phyloP scores from a whole-genome alignment of 495 filamentous ascomycete genomes.

The Oidiodendron maius region DNA sequence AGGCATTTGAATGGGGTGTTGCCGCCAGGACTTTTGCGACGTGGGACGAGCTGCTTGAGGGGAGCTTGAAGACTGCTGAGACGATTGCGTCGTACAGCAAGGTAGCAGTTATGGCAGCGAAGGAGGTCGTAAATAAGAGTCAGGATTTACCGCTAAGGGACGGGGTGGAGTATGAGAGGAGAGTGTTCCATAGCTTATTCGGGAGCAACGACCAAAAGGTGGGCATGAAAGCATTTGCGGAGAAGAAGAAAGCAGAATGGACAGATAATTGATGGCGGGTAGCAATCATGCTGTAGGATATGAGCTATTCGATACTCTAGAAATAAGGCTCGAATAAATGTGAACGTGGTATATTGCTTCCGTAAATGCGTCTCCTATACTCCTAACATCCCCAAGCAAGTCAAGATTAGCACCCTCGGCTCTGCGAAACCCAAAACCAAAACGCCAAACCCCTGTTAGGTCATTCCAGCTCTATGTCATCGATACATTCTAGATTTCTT shows the following conservation, averaged over 20 bases:
- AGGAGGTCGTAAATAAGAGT: constrained; percentile 97
- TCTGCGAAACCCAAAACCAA: neutral
- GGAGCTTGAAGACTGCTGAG: constrained; percentile 73
- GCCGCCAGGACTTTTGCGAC: constrained; percentile 77
- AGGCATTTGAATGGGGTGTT: constrained; percentile 87
- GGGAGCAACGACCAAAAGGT: constrained; percentile 95
- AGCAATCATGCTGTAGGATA: neutral
- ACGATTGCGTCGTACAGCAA: constrained; percentile 76
- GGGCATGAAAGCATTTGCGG: constrained; percentile 91
- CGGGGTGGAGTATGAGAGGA: constrained; percentile 89
- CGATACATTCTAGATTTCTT: constrained; percentile 24
- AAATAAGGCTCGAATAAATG: too few relatives aligned
- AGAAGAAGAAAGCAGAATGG: constrained; percentile 95
- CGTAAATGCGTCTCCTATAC: neutral
- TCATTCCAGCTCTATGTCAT: neutral
- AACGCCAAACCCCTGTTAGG: constrained; percentile 5
- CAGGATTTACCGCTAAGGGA: constrained; percentile 81
- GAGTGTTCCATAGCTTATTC: constrained; percentile 89
- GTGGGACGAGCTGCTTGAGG: constrained; percentile 76
- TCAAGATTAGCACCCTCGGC: neutral
- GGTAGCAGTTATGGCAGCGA: constrained; percentile 82
- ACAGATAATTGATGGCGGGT: constrained; percentile 45
- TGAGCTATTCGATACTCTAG: neutral
- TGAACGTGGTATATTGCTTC: neutral
- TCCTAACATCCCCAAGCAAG: neutral